Base-by-base conservation (phyloP, 345 rosid genomes). In the Populus deltoides region DNA sequence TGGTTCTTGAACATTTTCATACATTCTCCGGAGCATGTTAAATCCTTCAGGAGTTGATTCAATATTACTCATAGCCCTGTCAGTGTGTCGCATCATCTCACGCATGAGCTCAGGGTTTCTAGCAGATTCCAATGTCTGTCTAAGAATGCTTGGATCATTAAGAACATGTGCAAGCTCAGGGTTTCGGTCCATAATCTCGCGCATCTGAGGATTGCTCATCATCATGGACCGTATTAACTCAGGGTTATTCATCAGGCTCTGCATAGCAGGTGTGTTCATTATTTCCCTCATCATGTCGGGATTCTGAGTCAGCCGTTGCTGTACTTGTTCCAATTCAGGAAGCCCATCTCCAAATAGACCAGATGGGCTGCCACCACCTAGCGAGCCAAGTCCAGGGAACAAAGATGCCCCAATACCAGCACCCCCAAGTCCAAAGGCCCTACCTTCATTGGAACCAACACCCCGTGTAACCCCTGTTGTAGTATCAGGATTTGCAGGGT, bases 51-150 rank as follows among this genome's bases (percentile, higher is more conserved):
- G 97, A 77, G 91, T 87, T 69, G 96, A 87, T 83, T 91, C 91
- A 65, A 90, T 92, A 73, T 94, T 94, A 80, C 97, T 92, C 94
- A 89, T 91, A 1, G 93, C 96, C 76, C 93, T 86, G 75, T 89
- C 93, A 3, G 92, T 88, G 82, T 92, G 88, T 68, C 93, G 83
- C 92, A 89, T 90, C 97, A 91, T 89, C 82, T 94, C 97, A 66
- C 94, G 92, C 94, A 94, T 94, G 53, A 92, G 92, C 83, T 92
- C 98, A 2, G 94, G 94, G 71, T 92, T 92, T 83, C 94, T 87
- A 6, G 97, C 92, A 70, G 93, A 93, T 84, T 91, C 93, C 41
- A 90, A 78, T 36, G 94, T 91, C 78, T 89, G 97, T 9, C 92
- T 86, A 62, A 91, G 96, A 24, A 88, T 89, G 74, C 88, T 75